Base-by-base conservation (phyloP, 2,329 filamentous ascomycete species). In the Exophiala calicioides region DNA sequence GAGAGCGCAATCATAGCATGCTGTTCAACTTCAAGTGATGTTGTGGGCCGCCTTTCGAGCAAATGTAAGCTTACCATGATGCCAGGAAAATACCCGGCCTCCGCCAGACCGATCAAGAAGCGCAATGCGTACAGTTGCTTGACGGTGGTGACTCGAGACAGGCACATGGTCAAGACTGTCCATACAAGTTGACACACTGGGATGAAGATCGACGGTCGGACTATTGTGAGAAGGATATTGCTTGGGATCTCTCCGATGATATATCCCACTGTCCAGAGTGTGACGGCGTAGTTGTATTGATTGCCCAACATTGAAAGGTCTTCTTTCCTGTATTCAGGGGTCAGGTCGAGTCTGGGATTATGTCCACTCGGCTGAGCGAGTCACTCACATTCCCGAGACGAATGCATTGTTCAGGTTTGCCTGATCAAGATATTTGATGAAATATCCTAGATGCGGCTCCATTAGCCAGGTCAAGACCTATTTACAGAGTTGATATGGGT, bases 331-430 rank as follows among this genome's bases (percentile, higher is more conserved):
- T n/a, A n/a, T n/a, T n/a, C n/a, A n/a, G n/a, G n/a, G n/a, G n/a
- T n/a, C n/a, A n/a, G n/a, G n/a, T n/a, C n/a, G n/a, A n/a, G n/a
- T n/a, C n/a, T n/a, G n/a, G n/a, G n/a, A n/a, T n/a, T n/a, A n/a
- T n/a, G n/a, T n/a, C n/a, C n/a, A n/a, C n/a, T n/a, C n/a, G n/a
- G n/a, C n/a, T n/a, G n/a, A n/a, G n/a, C n/a, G n/a, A n/a, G n/a
- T n/a, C n/a, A n/a, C n/a, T n/a, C n/a, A n/a, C 32, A 34, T 34
- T 7, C 32, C 32, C 32, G 60, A 62, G 7, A 66, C 63, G 40
- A 64, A 77, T n/a, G 75, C 75, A 55, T 77, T 76, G 50, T 68
- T 68, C 33, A 76, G 60, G 46, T 74, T 73, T 47, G 66, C 68
- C 32, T 66, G 65, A 51, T 76, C 74, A 10, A 76, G 66, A 57